Evolutionary conservation across 257 asterid genomes (phyloP).

Genomic region (Forsythia suspensa): DNA sequence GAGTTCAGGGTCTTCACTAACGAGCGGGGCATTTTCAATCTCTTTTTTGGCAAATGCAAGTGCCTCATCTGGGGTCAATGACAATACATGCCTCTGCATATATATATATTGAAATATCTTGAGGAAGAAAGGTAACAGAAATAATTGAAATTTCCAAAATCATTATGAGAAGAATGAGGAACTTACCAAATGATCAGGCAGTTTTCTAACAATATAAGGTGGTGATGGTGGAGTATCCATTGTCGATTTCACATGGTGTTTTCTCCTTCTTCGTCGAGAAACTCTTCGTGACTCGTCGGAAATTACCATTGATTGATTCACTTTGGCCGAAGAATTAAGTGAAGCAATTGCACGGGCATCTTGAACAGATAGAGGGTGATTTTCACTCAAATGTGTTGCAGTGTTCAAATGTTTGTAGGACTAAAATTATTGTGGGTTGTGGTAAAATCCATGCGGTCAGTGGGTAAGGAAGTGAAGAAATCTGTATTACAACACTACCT

Average conservation of each 20-base stretch:
- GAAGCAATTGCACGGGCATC: constrained; percentile 28
- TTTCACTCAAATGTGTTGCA: constrained; percentile 31
- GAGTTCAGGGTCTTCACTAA: constrained; percentile 63
- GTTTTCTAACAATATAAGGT: constrained; percentile 33
- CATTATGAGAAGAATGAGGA: constrained; percentile 8
- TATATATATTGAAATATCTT: constrained; percentile 13
- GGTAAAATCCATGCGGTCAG: constrained; percentile 45
- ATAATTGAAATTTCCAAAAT: neutral
- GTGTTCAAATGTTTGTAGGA: constrained; percentile 30
- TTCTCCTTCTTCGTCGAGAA: constrained; percentile 26
- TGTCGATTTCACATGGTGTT: constrained; percentile 17
- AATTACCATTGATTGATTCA: constrained; percentile 26
- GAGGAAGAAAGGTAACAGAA: constrained; percentile 8
- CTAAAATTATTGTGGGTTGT: constrained; percentile 30
- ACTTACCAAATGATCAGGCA: constrained; percentile 49
- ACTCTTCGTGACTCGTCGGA: constrained; percentile 22
- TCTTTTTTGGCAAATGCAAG: constrained; percentile 75
- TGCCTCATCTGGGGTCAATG: constrained; percentile 68
- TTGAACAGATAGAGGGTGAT: constrained; percentile 31
- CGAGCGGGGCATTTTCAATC: constrained; percentile 56
- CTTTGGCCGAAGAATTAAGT: constrained; percentile 40
- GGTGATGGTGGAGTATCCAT: constrained; percentile 40
- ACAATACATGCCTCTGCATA: constrained; percentile 55
- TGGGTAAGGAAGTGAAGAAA: constrained; percentile 74
- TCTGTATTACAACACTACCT: constrained; percentile 53